phyloP scores from a whole-genome alignment of 345 rosid species.

The Carallia brachiata region DNA sequence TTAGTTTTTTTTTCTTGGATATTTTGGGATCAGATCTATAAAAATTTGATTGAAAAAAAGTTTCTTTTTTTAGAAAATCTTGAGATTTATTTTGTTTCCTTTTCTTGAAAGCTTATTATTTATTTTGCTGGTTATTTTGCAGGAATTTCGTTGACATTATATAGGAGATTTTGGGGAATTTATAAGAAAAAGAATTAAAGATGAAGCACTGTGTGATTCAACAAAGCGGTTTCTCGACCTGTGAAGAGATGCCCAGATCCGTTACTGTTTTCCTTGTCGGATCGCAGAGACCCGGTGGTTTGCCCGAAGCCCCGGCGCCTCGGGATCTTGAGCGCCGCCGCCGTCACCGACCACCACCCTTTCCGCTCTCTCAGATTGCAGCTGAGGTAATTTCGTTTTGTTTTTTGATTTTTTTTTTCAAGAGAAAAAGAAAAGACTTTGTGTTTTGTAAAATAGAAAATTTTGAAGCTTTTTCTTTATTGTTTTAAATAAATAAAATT shows the following conservation, averaged over 20 bases:
- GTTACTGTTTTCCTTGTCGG: slow-evolving; percentile 32
- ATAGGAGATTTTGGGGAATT: background rate
- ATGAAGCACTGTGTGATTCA: slow-evolving; percentile 73
- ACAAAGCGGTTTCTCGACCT: slow-evolving; percentile 41
- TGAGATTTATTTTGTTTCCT: too few relatives aligned
- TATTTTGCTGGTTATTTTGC: background rate
- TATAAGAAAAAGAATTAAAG: slow-evolving; percentile 1
- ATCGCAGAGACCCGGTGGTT: slow-evolving; percentile 48
- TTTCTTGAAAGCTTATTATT: background rate
- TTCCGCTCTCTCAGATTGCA: slow-evolving; percentile 57
- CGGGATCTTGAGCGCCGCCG: slow-evolving; percentile 32
- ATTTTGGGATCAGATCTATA: too few relatives aligned
- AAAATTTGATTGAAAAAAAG: too few relatives aligned
- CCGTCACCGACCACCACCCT: slow-evolving; percentile 40
- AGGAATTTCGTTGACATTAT: slow-evolving; percentile 6
- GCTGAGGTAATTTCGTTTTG: slow-evolving; percentile 37
- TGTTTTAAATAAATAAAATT: too few relatives aligned
- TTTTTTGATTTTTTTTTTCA: background rate
- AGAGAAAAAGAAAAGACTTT: background rate
- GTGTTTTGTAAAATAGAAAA: background rate
- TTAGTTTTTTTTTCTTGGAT: too few relatives aligned
- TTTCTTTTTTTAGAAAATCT: too few relatives aligned
- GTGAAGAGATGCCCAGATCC: slow-evolving; percentile 53
- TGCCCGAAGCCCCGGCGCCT: slow-evolving; percentile 82
- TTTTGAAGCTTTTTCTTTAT: background rate